Evolutionary conservation across 2,329 filamentous ascomycete genomes (phyloP).

Genomic region (Didymella glomerata): DNA sequence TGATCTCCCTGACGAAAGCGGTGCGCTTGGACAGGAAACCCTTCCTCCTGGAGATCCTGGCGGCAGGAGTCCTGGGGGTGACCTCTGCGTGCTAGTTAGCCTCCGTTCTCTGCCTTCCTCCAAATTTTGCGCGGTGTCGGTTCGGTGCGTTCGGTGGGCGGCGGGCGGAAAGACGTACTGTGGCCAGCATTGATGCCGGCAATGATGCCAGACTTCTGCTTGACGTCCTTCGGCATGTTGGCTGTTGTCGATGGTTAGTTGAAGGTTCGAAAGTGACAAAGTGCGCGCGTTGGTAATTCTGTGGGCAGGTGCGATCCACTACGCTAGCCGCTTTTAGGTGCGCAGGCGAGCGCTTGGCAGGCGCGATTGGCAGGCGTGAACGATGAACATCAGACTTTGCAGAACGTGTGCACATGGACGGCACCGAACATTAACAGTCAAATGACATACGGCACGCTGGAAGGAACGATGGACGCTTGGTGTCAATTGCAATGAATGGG

Average conservation of each 20-base stretch:
- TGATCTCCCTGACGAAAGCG: slow-evolving; percentile 94
- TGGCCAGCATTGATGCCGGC: slow-evolving; percentile 72
- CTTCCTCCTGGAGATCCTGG: slow-evolving; percentile 75
- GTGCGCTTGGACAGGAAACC: slow-evolving; percentile 97
- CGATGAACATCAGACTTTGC: not conserved
- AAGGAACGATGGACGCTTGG: not conserved
- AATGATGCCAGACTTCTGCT: slow-evolving; percentile 63
- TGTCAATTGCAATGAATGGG: not conserved
- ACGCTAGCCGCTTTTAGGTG: not conserved
- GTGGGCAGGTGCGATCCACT: slow-evolving; percentile 2
- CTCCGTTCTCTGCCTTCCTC: slow-evolving; percentile 25
- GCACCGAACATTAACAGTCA: not conserved
- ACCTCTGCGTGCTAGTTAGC: slow-evolving; percentile 55
- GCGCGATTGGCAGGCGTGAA: not conserved
- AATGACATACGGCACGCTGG: not conserved
- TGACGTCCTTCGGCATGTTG: slow-evolving; percentile 63
- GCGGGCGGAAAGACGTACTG: slow-evolving; percentile 61
- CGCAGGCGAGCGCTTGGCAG: slow-evolving; percentile 3
- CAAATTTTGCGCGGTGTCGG: slow-evolving; percentile 23
- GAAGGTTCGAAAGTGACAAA: slow-evolving; percentile 14
- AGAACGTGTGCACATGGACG: not conserved
- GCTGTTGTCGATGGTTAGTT: slow-evolving; percentile 44
- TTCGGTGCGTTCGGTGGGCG: slow-evolving; percentile 24
- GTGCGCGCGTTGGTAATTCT: slow-evolving; percentile 6
- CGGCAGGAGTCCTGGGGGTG: slow-evolving; percentile 60